Evolutionary conservation across 495 filamentous ascomycete species (phyloP), one percentile per base, ranked within the genome.

Genomic region (Geoglossum glabrum): DNA sequence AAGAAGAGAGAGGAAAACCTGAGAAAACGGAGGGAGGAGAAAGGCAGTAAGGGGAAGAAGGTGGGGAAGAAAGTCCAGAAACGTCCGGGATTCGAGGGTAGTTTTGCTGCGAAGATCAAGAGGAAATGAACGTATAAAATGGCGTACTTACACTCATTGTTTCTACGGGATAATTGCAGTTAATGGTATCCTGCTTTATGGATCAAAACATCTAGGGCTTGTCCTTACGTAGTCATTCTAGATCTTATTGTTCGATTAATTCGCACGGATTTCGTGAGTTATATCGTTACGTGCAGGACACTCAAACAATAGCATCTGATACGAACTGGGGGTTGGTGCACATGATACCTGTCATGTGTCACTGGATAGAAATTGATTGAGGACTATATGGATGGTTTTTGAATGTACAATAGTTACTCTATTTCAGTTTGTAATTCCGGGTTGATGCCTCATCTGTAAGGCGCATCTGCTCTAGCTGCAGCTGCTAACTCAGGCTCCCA

Each of bases 401-500:
- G 26, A 50, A 50, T 50, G 46, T 50, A 50, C 46, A 50, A 23
- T 25, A 23, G 21, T 8, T 7, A 8, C 7, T 15, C 46, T n/a
- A 50, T 25, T 21, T 28, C 46, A 15, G 17, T 7, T 1, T 23
- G 21, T n/a, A 9, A 50, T 23, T 11, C 7, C 43, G 6, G 15
- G 15, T 47, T 50, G 46, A 50, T 50, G n/a, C 2, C 36, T 61
- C 67, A 73, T 61, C 71, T 63, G 52, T 73, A 73, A 28, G 71
- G 71, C 45, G 71, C 71, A 66, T 73, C 71, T 43, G 92, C 92
- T 67, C 86, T 81, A 64, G 88, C 89, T 57, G 78, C 81, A 55
- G 93, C 93, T 1, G 90, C 93, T 63, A 98, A 74, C 70, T 98
- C 92, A 6, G 92, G 89, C 72, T 98, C 93, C 92, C 92, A 98